Conservation (phyloP, 2,329 filamentous ascomycete species). For the Drechslerella dactyloides region DNA sequence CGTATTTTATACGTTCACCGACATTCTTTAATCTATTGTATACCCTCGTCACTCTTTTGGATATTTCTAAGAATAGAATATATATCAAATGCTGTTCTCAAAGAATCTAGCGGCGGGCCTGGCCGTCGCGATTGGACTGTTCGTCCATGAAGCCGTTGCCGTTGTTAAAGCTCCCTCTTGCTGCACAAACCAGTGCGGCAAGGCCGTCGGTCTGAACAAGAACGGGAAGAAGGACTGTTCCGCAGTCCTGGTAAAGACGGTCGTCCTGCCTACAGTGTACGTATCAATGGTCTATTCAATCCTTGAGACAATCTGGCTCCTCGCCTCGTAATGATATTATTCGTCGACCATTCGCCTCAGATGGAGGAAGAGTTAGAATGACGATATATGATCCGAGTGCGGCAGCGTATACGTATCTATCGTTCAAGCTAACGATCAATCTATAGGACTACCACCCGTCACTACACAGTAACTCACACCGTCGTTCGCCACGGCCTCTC, state of each 20-base stretch:
- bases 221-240: constrained; percentile 34
- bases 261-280: constrained; percentile 27
- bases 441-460: constrained; percentile 8
- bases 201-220: constrained; percentile 25
- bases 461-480: constrained; percentile 14
- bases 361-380: no score
- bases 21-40: constrained; percentile 4
- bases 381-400: no score
- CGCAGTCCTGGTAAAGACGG: constrained; percentile 26
- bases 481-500: not conserved
- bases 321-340: no score
- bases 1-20: not conserved
- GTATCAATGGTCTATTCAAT: no score
- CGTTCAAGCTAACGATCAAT: not conserved
- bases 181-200: constrained; percentile 40
- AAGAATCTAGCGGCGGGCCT: constrained; percentile 37
- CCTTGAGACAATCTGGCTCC: no score
- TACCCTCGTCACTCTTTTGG: constrained; percentile 11
- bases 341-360: no score
- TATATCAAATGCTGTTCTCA: constrained; percentile 23
- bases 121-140: constrained; percentile 13
- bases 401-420: not conserved
- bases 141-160: constrained; percentile 27
- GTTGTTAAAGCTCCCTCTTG: constrained; percentile 7
- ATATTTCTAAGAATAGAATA: not conserved